A percentile compares a stretch with the other conserved stretches of the same genome.
phyloP scores from a whole-genome alignment of 2,329 filamentous ascomycete species.

The Penicillium sp. region DNA sequence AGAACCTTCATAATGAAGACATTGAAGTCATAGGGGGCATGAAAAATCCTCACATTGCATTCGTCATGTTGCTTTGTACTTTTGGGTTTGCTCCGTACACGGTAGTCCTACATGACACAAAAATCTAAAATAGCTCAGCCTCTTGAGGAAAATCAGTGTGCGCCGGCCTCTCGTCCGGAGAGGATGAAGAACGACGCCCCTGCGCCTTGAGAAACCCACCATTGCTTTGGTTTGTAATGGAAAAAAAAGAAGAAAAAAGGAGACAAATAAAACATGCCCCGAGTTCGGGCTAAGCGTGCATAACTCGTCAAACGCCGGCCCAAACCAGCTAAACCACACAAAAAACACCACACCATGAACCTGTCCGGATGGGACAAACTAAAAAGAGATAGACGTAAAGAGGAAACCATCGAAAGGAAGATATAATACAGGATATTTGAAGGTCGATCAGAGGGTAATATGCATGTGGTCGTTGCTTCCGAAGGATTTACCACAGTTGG shows the following conservation, averaged over 20 bases:
- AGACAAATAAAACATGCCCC: conserved; percentile 18
- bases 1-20: neutral
- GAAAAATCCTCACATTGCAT: conserved; percentile 17
- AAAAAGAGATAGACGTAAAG: conserved; percentile 18
- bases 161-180: conserved; percentile 19
- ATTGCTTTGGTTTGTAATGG: neutral
- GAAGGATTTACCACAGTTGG: conserved; percentile 88
- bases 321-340: conserved; percentile 31
- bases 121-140: conserved; percentile 17
- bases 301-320: conserved; percentile 33
- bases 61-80: conserved; percentile 20
- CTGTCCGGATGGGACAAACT: conserved; percentile 26
- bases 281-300: conserved; percentile 10
- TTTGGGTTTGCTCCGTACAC: conserved; percentile 19
- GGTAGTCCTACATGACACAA: conserved; percentile 36
- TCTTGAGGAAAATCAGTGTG: conserved; percentile 13
- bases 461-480: conserved; percentile 86
- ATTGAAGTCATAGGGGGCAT: neutral
- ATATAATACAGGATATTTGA: conserved; percentile 36
- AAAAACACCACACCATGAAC: conserved; percentile 39
- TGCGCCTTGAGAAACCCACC: conserved; percentile 12
- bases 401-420: conserved; percentile 18
- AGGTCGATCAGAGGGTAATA: conserved; percentile 44
- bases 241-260: conserved; percentile 14
- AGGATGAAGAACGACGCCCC: conserved; percentile 12